These are phyloP conservation scores for Phytophthora brassicae DNA, from an alignment of 352 stramenopile genomes.

Conservation along the genomic window DNA sequence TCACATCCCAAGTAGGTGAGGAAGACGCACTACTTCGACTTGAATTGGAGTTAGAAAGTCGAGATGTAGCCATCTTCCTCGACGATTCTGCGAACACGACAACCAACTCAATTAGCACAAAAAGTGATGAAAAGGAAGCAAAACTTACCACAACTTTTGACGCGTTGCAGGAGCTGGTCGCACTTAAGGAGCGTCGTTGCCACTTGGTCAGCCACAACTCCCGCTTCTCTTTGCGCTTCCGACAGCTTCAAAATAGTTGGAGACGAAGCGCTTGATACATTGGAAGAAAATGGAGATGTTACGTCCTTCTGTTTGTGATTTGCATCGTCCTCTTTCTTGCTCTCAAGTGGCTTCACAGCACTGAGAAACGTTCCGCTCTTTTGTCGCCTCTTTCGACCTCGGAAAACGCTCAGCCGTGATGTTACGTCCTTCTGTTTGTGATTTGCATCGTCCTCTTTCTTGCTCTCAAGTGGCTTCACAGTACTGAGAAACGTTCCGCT, in stretches of 20 bases:
- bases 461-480: slow-evolving; percentile 4
- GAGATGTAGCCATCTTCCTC: slow-evolving; percentile 3
- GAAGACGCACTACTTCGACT: slow-evolving; percentile 8
- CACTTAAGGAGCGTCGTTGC: slow-evolving; percentile 55
- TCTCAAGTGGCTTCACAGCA: slow-evolving; percentile 3
- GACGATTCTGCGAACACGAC: too few relatives aligned
- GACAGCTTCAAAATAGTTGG: slow-evolving; percentile 15
- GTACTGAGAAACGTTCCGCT: slow-evolving; percentile 1
- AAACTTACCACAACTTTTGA: slow-evolving; percentile 28
- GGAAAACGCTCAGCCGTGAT: slow-evolving; percentile 35
- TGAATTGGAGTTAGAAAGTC: slow-evolving; percentile 19
- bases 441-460: not conserved
- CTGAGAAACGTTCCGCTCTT: not conserved
- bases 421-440: not conserved
- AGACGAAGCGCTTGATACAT: slow-evolving; percentile 13
- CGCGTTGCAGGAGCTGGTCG: slow-evolving; percentile 48
- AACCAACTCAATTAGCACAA: too few relatives aligned
- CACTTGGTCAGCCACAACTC: slow-evolving; percentile 53
- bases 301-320: not conserved
- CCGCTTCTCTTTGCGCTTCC: slow-evolving; percentile 35
- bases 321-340: slow-evolving; percentile 3
- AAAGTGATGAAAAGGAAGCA: too few relatives aligned
- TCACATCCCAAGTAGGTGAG: slow-evolving; percentile 5
- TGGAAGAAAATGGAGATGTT: not conserved
- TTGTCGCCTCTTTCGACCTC: slow-evolving; percentile 9